Conservation (phyloP, 78 protist genomes). For the Dictyostelium firmibasis region DNA sequence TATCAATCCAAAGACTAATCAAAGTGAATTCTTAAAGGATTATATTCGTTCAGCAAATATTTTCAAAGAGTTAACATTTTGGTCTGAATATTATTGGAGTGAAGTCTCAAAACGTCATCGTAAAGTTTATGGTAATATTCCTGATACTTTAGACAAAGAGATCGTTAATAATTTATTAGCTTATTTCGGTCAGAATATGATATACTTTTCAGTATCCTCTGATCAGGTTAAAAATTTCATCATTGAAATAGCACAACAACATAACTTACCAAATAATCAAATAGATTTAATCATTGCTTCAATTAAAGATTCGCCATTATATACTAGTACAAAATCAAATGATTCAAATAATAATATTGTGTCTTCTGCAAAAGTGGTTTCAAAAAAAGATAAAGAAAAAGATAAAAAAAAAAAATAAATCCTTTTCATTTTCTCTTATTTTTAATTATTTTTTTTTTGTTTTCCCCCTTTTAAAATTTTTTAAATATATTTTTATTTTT, state of each 20-base stretch:
- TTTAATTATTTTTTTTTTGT: no score
- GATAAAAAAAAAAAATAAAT: neutral
- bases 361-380: neutral
- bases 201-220: neutral
- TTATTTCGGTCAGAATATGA: slow-evolving; percentile 51
- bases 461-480: no score
- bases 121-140: neutral
- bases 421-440: neutral
- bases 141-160: slow-evolving; percentile 31
- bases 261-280: neutral
- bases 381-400: slow-evolving; percentile 6
- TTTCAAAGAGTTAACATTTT: slow-evolving; percentile 5
- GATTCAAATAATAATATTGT: neutral
- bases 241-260: neutral
- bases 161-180: slow-evolving; percentile 33
- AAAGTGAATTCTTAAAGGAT: slow-evolving; percentile 21
- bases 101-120: slow-evolving; percentile 25
- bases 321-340: neutral
- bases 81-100: slow-evolving; percentile 47
- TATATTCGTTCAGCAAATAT: neutral
- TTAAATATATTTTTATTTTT: no score
- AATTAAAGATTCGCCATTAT: slow-evolving; percentile 3
- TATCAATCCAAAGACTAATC: neutral
- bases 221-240: slow-evolving; percentile 21
- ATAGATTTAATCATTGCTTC: neutral